Conservation (phyloP, 1,139 yeast species). For the Pneumocystis carinii region DNA sequence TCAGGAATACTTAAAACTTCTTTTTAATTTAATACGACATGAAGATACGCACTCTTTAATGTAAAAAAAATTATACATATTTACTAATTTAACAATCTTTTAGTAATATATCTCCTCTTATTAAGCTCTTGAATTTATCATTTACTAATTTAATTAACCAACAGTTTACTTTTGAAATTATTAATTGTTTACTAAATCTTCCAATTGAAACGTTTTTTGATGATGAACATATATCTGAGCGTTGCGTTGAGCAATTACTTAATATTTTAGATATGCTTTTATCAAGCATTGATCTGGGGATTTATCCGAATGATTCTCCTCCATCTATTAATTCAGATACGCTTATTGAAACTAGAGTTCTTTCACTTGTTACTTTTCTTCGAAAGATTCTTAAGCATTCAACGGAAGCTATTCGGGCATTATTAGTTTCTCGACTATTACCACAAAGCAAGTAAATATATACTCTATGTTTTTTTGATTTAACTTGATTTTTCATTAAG, state of each 20-base stretch:
- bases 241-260: not conserved
- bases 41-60: not conserved
- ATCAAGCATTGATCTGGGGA: not conserved
- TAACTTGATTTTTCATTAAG: not conserved
- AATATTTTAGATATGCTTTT: not conserved
- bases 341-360: slow-evolving; percentile 2
- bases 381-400: not conserved
- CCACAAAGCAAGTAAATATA: not conserved
- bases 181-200: slow-evolving; percentile 4
- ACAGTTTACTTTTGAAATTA: not conserved
- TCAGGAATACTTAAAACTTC: not conserved
- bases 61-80: not conserved
- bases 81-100: not conserved
- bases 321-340: not conserved
- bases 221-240: not conserved
- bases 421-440: slow-evolving; percentile 6
- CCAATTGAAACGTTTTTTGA: not conserved
- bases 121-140: not conserved
- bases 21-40: not conserved
- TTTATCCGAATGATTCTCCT: slow-evolving; percentile 1
- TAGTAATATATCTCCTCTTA: not conserved
- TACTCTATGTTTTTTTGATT: not conserved
- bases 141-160: not conserved
- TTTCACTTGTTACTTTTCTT: slow-evolving; percentile 4
- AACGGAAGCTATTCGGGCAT: slow-evolving; percentile 2